These are phyloP conservation scores for Pythium insidiosum DNA, from an alignment of 352 stramenopile genomes.

Conservation along the genomic window DNA sequence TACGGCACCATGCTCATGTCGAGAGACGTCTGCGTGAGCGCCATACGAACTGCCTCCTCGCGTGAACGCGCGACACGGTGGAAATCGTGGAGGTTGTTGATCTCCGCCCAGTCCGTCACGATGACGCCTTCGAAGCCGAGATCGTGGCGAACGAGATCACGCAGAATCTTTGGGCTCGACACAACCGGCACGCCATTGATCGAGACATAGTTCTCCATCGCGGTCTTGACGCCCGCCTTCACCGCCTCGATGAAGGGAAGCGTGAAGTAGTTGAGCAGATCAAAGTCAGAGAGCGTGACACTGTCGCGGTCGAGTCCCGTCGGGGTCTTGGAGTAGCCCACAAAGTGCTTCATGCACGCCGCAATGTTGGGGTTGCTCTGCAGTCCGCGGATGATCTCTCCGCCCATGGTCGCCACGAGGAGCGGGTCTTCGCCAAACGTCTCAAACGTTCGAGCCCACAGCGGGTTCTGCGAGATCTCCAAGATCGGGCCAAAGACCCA, in stretches of 20 bases:
- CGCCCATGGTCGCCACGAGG: constrained; percentile 42
- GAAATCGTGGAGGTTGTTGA: constrained; percentile 78
- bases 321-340: constrained; percentile 21
- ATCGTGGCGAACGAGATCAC: constrained; percentile 19
- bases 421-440: constrained; percentile 82
- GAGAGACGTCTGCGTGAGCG: constrained; percentile 66
- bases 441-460: constrained; percentile 72
- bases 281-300: constrained; percentile 18
- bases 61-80: constrained; percentile 41
- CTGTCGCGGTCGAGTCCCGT: constrained; percentile 36
- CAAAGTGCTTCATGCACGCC: constrained; percentile 55
- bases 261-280: constrained; percentile 19
- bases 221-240: constrained; percentile 23
- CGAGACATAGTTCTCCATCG: constrained; percentile 78
- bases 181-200: constrained; percentile 62
- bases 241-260: constrained; percentile 13
- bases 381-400: constrained; percentile 33
- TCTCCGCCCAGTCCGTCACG: constrained; percentile 91
- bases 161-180: constrained; percentile 27
- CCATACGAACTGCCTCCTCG: constrained; percentile 57
- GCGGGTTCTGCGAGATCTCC: constrained; percentile 43
- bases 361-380: constrained; percentile 24
- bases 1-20: constrained; percentile 90
- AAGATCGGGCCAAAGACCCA: constrained; percentile 83
- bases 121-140: constrained; percentile 84